Conservation (phyloP, 2,329 filamentous ascomycete species). For the Phialocephala sp. region DNA sequence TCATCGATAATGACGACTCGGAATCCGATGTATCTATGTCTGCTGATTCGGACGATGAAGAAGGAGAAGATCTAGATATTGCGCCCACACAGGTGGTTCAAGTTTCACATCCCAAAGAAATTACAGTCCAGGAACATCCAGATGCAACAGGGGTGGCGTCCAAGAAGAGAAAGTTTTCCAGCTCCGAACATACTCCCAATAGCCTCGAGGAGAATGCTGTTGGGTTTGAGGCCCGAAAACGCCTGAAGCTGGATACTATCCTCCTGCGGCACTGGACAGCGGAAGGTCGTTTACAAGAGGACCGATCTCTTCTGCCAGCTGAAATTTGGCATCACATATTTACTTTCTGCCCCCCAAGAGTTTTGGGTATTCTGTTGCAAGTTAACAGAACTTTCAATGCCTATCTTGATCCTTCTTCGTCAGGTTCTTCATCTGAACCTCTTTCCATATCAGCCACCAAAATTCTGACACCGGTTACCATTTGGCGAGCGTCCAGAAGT, state of each 20-base stretch:
- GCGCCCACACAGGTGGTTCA: constrained; percentile 12
- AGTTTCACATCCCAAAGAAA: constrained; percentile 7
- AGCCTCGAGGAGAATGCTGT: constrained; percentile 27
- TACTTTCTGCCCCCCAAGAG: constrained; percentile 66
- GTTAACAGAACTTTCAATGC: constrained; percentile 71
- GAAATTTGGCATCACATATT: constrained; percentile 76
- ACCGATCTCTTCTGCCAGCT: constrained; percentile 53
- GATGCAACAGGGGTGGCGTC: constrained; percentile 22
- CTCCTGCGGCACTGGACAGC: constrained; percentile 28
- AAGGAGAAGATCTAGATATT: constrained; percentile 9
- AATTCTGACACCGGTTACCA: constrained; percentile 62
- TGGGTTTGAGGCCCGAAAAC: constrained; percentile 35
- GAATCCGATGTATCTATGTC: constrained; percentile 47
- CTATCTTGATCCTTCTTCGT: constrained; percentile 59
- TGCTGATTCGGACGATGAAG: constrained; percentile 42
- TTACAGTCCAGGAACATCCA: neutral
- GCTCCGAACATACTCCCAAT: constrained; percentile 25
- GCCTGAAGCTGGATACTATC: constrained; percentile 36
- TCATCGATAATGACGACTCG: constrained; percentile 38
- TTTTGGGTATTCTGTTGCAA: constrained; percentile 67
- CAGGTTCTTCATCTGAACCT: constrained; percentile 43
- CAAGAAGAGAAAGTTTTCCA: constrained; percentile 38
- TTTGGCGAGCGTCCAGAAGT: constrained; percentile 75
- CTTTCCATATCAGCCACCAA: constrained; percentile 43
- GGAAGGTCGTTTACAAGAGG: constrained; percentile 31